A percentile compares a stretch with the other conserved stretches of the same genome.
phyloP scores from a whole-genome alignment of 1,139 yeast genomes.

The Geotrichum aggregatum region DNA sequence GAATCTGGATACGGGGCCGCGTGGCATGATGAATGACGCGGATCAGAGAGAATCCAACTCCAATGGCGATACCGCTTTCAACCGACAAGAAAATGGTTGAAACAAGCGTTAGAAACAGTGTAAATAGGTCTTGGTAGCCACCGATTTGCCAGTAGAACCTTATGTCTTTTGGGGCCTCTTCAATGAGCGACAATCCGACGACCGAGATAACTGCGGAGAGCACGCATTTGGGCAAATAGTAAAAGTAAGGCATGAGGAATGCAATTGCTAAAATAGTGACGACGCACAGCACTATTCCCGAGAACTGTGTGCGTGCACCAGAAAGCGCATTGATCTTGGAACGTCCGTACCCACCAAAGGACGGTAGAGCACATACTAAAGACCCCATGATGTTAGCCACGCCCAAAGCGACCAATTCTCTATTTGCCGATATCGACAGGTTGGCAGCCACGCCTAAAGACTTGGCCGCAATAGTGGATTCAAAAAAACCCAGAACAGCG shows the following conservation, averaged over 20 bases:
- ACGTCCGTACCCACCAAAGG: constrained; percentile 96
- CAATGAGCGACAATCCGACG: constrained; percentile 73
- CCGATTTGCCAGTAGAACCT: constrained; percentile 65
- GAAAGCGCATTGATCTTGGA: constrained; percentile 82
- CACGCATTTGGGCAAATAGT: constrained; percentile 74
- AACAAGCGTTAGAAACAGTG: constrained; percentile 66
- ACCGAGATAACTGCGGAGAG: constrained; percentile 75
- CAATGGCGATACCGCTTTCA: constrained; percentile 85
- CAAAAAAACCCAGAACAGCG: constrained; percentile 88
- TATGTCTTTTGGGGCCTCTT: constrained; percentile 82
- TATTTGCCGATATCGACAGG: constrained; percentile 39
- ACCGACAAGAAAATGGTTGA: constrained; percentile 79
- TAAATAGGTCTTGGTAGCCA: constrained; percentile 73
- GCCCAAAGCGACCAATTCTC: constrained; percentile 79
- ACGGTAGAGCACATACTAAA: constrained; percentile 75
- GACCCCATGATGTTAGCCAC: constrained; percentile 64
- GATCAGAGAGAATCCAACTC: constrained; percentile 72
- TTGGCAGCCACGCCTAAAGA: constrained; percentile 39
- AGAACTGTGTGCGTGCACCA: constrained; percentile 78
- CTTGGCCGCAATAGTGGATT: constrained; percentile 88
- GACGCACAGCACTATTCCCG: constrained; percentile 76
- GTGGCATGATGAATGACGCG: constrained; percentile 84
- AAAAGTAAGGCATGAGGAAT: constrained; percentile 59
- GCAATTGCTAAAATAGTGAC: constrained; percentile 64
- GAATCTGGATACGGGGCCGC: constrained; percentile 79